These are phyloP conservation scores for Colletotrichum incanum DNA, from an alignment of 2,329 filamentous ascomycete genomes.

Conservation along the genomic window DNA sequence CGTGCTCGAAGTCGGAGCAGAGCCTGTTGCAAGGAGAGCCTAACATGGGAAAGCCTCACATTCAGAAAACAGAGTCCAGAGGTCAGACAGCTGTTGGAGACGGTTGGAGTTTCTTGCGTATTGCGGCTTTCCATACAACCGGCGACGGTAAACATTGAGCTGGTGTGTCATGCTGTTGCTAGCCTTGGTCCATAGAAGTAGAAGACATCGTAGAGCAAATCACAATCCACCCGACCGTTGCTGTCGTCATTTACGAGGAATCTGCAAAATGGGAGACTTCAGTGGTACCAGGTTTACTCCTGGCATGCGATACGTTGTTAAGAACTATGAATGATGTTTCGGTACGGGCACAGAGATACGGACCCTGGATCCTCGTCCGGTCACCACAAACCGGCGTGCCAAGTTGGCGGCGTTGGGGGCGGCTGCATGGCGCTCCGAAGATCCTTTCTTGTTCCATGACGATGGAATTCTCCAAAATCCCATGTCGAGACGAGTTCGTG, in stretches of 20 bases:
- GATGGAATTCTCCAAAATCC: conserved; percentile 18
- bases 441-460: conserved; percentile 19
- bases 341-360: not conserved
- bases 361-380: conserved; percentile 21
- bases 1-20: conserved; percentile 33
- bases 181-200: not conserved
- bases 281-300: not conserved
- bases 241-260: not conserved
- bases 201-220: not conserved
- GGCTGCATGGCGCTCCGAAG: conserved; percentile 24
- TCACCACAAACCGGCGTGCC: conserved; percentile 21
- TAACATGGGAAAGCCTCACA: not conserved
- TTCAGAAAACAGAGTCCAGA: not conserved
- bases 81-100: not conserved
- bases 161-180: too few relatives aligned
- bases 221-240: not conserved
- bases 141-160: not conserved
- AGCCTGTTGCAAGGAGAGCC: conserved; percentile 38
- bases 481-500: conserved; percentile 6
- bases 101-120: not conserved
- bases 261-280: not conserved
- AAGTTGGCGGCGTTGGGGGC: conserved; percentile 29
- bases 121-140: too few relatives aligned
- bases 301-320: conserved; percentile 1
- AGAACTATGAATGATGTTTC: not conserved